Evolutionary conservation across 164 flowering plant genomes (phyloP), one percentile per base, ranked within the genome.

Genomic region (Aristolochia contorta): DNA sequence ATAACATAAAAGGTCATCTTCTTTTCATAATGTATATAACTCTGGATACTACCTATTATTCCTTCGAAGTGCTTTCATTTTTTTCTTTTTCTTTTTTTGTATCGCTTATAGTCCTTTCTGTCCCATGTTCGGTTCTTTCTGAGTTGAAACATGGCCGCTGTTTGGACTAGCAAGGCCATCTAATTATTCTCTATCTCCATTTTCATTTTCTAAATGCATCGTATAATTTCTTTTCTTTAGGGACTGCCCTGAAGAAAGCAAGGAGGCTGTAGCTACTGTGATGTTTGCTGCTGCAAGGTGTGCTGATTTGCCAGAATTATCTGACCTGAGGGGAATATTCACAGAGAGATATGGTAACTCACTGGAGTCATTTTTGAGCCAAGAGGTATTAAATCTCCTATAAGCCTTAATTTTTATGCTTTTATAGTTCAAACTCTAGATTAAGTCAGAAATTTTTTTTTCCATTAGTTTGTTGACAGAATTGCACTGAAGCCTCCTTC

Each of bases 261-360:
- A 75, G 69, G 87, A 79, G 71, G 87, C 96, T 57, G 84, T 84
- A 8, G 76, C 87, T 25, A 86, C 89, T 47, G 73, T 93, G 47
- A 83, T 86, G 80, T 84, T 78, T 77, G 98, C 98, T 54, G 97
- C 98, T 1, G 87, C 98, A 20, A 78, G 97, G 67, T 84, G 83
- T 71, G 84, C 97, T 25, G 97, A 89, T 72, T 73, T 93, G 56
- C 97, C 94, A n/a, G 96, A 90, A 63, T 69, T 94, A 55, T 89
- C 95, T 51, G 89, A 80, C 22, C 85, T 94, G 9, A 82, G 99
- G 72, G 69, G 79, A 30, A 43, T 78, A 45, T 85, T 94, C 70
- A 76, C 82, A 25, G 93, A 84, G 72, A 82, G 68, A 82, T 88
- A 84, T 65, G 99, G 84, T 47, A 74, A 70, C 70, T 65, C 75